Base-by-base conservation (phyloP, 2,329 filamentous ascomycete genomes). In the Verticillium nonalfalfae region DNA sequence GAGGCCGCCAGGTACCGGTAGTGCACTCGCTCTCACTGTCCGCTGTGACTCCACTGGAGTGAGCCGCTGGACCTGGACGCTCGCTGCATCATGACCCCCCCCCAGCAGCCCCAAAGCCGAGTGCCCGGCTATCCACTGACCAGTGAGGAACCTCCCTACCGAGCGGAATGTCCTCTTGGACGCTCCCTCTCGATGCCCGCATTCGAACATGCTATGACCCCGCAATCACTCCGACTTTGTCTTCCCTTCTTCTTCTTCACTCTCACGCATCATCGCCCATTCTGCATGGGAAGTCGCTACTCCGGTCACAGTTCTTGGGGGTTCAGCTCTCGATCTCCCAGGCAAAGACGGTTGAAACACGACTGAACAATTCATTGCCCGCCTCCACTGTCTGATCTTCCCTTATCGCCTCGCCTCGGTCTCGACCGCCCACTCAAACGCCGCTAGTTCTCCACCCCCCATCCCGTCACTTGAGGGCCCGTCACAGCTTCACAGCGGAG, bases 281-380 rank as follows among this genome's bases (percentile, higher is more conserved):
- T 33, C 40, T 59, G 39, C 40, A 59, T 59, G 58, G 58, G 50
- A 45, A 59, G 39, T 54, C 35, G 15, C n/a, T 35, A 59, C 40
- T 15, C 5, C 58, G 40, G 14, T 34, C 33, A 35, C 45, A 34
- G 31, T 54, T 59, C 58, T 59, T 59, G 64, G 64, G 64, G 64
- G 63, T 66, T 66, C 63, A 65, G 64, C 64, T 61, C 61, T 65
- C 64, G 64, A 65, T 63, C 61, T 63, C 64, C 64, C 63, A 61
- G 52, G 59, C 50, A n/a, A 38, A 18, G 34, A 34, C 26, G 26
- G 40, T 56, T 31, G 33, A 59, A 38, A 35, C 58, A 35, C 36
- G 54, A 50, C 56, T 35, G n/a, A 6, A 21, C 45, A 52, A 21
- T 26, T 52, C 45, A n/a, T 18, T 18, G 45, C 45, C 45, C 35